Base-by-base conservation (phyloP, 768 basidiomycete species). In the Suillus subaureus region DNA sequence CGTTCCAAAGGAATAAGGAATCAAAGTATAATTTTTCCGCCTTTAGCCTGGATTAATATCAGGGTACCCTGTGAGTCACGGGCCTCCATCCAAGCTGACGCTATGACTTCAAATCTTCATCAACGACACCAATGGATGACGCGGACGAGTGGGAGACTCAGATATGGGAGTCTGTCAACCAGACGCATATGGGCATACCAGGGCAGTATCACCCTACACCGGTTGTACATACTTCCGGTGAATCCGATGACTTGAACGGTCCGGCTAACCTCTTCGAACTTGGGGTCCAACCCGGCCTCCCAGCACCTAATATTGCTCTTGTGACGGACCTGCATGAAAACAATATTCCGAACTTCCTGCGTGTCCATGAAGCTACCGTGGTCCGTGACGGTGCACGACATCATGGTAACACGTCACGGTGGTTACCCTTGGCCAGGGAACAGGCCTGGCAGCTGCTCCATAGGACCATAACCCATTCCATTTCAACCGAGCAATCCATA, bases 371-470 rank as follows among this genome's bases (percentile, higher is more conserved):
- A 21, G 18, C 40, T 12, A 55, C 47, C 23, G 6, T 23, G 13
- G n/a, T 49, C 21, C 6, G 6, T 49, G 11, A 49, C 68, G 31
- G 23, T 45, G 39, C n/a, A 28, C 18, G 64, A 63, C 23, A 63
- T 63, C 15, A 80, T 75, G 37, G 91, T 1, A 85, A 47, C 84
- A 92, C 60, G 84, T 97, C 8, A 78, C 76, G 13, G 79, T 97
- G 47, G 84, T 92, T 13, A 84, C 95, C 2, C 80, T 98, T 11
- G 35, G 9, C 35, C 8, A 8, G 35, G 97, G 97, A 3, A 98
- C 96, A 0, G 92, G 93, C 15, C 7, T 26, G 49, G 74, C 92
- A 47, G 93, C 95, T 0, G 89, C 43, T 65, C 52, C n/a, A 63
- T 68, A n/a, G 45, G 9, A 12, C 45, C 23, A 23, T 42, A 49